phyloP scores from a whole-genome alignment of 352 stramenopile species.

The Phytophthora uliginosa region DNA sequence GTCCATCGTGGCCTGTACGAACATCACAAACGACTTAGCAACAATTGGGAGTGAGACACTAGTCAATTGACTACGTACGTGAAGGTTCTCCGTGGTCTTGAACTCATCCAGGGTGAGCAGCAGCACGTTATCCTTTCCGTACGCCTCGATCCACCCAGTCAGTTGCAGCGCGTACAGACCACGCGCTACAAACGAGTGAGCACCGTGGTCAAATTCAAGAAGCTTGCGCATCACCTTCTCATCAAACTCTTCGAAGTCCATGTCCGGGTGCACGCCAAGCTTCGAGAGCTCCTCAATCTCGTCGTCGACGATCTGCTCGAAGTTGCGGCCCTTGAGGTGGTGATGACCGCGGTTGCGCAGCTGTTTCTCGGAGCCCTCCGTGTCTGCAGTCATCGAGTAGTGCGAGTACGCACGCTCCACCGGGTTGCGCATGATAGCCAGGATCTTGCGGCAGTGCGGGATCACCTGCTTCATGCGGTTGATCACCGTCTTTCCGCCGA shows the following conservation, averaged over 20 bases:
- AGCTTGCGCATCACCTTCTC: conserved; percentile 59
- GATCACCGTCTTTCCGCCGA: conserved; percentile 83
- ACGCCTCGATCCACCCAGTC: conserved; percentile 93
- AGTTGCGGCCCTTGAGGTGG: conserved; percentile 66
- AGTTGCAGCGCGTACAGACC: conserved; percentile 97
- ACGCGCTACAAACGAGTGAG: conserved; percentile 84
- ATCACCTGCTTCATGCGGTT: conserved; percentile 82
- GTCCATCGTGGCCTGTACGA: conserved; percentile 71
- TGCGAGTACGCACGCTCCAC: conserved; percentile 90
- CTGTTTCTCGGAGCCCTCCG: conserved; percentile 78
- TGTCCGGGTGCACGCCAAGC: conserved; percentile 76
- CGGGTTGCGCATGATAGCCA: conserved; percentile 87
- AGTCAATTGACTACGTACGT: conserved; percentile 50
- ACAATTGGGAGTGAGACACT: not conserved
- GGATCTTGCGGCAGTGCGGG: conserved; percentile 84
- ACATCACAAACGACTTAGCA: conserved; percentile 25
- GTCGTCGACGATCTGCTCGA: conserved; percentile 81
- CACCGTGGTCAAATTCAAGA: conserved; percentile 68
- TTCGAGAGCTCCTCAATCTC: conserved; percentile 74
- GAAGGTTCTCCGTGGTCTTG: conserved; percentile 71
- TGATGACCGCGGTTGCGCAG: conserved; percentile 83
- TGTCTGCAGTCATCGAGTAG: conserved; percentile 90
- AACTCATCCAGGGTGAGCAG: conserved; percentile 96
- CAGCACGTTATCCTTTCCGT: conserved; percentile 91
- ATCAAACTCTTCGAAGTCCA: conserved; percentile 82